Evolutionary conservation across 768 basidiomycete genomes (phyloP), one percentile per base, ranked within the genome.

Genomic region (Russula vinacea): DNA sequence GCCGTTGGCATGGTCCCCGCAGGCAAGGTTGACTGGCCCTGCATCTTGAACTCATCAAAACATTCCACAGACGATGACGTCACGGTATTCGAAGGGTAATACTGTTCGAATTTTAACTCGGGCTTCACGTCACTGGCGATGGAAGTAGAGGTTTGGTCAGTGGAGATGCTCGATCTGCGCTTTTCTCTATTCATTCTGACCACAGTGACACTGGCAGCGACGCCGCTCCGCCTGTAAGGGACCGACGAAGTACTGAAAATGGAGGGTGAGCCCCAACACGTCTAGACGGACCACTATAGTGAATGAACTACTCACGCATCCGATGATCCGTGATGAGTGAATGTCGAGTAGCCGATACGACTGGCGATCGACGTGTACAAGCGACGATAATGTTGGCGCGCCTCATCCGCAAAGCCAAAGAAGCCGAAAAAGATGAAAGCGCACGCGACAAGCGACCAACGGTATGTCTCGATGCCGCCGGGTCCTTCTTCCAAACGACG

Each of bases 41-140:
- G 49, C 5, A 22, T 4, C 10, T 32, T 54, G 32, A 33, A 35
- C 17, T 45, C 33, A 17, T 44, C 19, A n/a, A 62, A 14, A 33
- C 65, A 53, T 9, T 56, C 33, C 9, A 50, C 49, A n/a, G 55
- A 58, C 37, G 61, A 58, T 26, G 65, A 63, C 5, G 44, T 26
- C 8, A 37, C 50, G 6, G 57, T 42, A n/a, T 55, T 52, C 42
- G 52, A 53, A 8, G 56, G 52, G 9, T 57, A 55, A 35, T 26
- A 35, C 11, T 29, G 32, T 8, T 56, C 60, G 8, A 24, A 9
- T 32, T 45, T 62, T 32, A 45, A 62, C 2, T 62, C 64, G 11
- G 39, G 26, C 1, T 47, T 64, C 8, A 45, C 16, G 32, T 53
- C 60, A 24, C 32, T 32, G 19, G 56, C 19, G 19, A 62, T 8